phyloP scores from a whole-genome alignment of 495 filamentous ascomycete species.

The Podospora australis region DNA sequence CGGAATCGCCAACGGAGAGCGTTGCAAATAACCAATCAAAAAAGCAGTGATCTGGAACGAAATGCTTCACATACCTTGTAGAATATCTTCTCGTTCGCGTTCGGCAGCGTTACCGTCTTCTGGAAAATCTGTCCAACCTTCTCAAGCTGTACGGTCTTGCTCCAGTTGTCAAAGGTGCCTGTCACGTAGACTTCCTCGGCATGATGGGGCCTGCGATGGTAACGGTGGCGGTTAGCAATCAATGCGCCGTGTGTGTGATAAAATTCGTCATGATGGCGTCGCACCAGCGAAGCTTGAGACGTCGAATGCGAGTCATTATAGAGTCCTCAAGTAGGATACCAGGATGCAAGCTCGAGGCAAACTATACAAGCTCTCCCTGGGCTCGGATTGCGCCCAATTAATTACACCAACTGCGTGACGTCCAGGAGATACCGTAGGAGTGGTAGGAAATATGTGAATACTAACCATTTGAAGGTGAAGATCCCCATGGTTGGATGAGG shows the following conservation, averaged over 20 bases:
- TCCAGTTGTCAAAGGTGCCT: slow-evolving; percentile 93
- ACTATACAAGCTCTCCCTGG: too few species aligned
- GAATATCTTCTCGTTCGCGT: slow-evolving; percentile 57
- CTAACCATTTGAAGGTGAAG: slow-evolving; percentile 51
- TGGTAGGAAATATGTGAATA: slow-evolving; percentile 8
- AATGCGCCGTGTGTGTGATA: slow-evolving; percentile 1
- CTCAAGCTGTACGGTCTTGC: slow-evolving; percentile 71
- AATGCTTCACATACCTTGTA: slow-evolving; percentile 66
- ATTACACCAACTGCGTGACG: neutral
- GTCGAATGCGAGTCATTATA: slow-evolving; percentile 16
- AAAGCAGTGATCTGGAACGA: slow-evolving; percentile 12
- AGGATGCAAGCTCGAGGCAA: slow-evolving; percentile 5
- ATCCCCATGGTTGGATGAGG: slow-evolving; percentile 35
- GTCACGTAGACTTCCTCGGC: slow-evolving; percentile 89
- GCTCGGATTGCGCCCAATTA: too few species aligned
- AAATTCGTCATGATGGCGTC: slow-evolving; percentile 17
- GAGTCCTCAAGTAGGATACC: slow-evolving; percentile 2
- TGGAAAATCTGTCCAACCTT: slow-evolving; percentile 63
- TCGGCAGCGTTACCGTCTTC: slow-evolving; percentile 68
- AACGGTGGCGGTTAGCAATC: slow-evolving; percentile 16
- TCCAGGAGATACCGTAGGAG: neutral
- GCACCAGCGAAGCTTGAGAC: slow-evolving; percentile 4
- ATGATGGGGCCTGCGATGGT: slow-evolving; percentile 55
- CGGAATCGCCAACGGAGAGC: neutral
- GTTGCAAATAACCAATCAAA: neutral